Evolutionary conservation across 441 rosid genomes (phyloP), one percentile per base, ranked within the genome.

Genomic region (Populus hybrid): DNA sequence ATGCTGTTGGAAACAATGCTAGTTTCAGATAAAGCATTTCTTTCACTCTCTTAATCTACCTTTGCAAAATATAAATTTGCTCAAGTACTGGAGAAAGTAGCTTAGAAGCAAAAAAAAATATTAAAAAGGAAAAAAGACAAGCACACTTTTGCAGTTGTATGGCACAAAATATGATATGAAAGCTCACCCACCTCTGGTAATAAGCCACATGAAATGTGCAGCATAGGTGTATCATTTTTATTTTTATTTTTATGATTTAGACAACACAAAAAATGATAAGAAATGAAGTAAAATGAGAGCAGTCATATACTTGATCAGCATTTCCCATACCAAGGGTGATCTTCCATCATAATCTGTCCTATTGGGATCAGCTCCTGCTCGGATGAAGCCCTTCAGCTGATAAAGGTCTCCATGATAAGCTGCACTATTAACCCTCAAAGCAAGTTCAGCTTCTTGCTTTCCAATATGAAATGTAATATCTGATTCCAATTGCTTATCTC

Each of bases 381-480:
- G 86, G 77, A 94, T 84, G 79, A 92, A 89, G 79, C 87, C 79
- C 83, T 91, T 92, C 70, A 95, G 89, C 86, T 90, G 92, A 84
- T 86, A 84, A 61, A 91, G 75, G 70, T 95, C 98, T 76, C 99
- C 99, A 81, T 95, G 84, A 80, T 85, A 91, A 80, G 97, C 92
- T 74, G 95, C 92, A 85, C 79, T 92, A 78, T 94, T 95, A 72
- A 95, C 91, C 79, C 87, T 94, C 74, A 94, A 82, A 79, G 98
- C 97, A 81, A 94, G 97, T 83, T 95, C 99, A 74, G 91, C 93
- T 87, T 95, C 98, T 87, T 95, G 99, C 88, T 87, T 95, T 70
- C 89, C 95, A 57, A 95, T 94, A 78, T 94, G 97, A 87, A 91
- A 85, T 81, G 92, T 78, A 74, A 95, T 82, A 73, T 95, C 99